phyloP scores from a whole-genome alignment of 805 yeast species.

The Saccharomycopsis lassenensis region DNA sequence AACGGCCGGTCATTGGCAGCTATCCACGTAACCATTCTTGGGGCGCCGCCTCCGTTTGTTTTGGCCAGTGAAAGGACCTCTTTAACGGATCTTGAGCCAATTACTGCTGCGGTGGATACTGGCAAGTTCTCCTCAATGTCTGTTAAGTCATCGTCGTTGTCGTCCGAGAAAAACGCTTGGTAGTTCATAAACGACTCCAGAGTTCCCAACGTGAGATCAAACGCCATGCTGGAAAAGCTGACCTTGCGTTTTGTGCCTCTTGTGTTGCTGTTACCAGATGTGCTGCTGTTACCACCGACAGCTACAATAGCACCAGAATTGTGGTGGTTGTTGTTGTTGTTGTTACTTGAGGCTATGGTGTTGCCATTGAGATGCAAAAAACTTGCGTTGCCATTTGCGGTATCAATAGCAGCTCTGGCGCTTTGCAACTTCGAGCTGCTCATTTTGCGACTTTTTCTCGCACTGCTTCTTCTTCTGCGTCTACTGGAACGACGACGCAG shows the following conservation, averaged over 20 bases:
- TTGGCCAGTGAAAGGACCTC: slow-evolving; percentile 85
- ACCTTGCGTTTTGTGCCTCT: slow-evolving; percentile 1
- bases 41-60: slow-evolving; percentile 65
- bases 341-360: slow-evolving; percentile 9
- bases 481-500: too few relatives aligned
- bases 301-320: slow-evolving; percentile 1
- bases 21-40: slow-evolving; percentile 86
- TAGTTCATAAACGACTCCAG: slow-evolving; percentile 20
- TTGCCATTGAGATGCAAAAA: slow-evolving; percentile 12
- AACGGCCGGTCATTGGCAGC: slow-evolving; percentile 69
- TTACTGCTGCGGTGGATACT: slow-evolving; percentile 45
- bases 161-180: slow-evolving; percentile 27
- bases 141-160: slow-evolving; percentile 77
- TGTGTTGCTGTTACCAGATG: slow-evolving; percentile 22
- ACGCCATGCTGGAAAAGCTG: slow-evolving; percentile 10
- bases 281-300: slow-evolving; percentile 14
- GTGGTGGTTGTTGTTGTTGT: slow-evolving; percentile 4
- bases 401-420: too few relatives aligned
- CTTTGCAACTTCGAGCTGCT: too few relatives aligned
- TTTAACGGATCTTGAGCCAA: slow-evolving; percentile 77
- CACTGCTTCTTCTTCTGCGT: too few relatives aligned
- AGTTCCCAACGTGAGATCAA: slow-evolving; percentile 11
- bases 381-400: too few relatives aligned
- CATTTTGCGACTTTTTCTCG: too few relatives aligned
- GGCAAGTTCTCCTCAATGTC: slow-evolving; percentile 88